These are phyloP conservation scores for Pachysolen tannophilus DNA, from an alignment of 805 yeast genomes.

Conservation along the genomic window DNA sequence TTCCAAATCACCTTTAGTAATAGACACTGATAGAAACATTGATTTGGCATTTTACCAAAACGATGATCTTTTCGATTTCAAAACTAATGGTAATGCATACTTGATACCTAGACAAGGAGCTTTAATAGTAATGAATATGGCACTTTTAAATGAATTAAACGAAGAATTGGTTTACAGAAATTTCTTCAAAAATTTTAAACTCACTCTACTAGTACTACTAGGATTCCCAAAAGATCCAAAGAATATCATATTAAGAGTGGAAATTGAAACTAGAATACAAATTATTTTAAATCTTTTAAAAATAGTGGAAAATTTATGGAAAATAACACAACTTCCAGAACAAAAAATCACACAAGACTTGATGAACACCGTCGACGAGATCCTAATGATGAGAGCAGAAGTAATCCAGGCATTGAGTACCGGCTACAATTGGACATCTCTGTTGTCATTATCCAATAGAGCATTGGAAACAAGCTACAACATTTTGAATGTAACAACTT, in stretches of 20 bases:
- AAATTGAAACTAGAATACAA: slow-evolving; percentile 15
- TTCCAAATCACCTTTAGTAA: no score
- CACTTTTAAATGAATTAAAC: no score
- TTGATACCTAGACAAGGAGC: no score
- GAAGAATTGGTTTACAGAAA: no score
- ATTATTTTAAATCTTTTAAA: slow-evolving; percentile 5
- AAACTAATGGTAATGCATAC: no score
- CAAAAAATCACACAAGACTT: background rate
- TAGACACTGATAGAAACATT: no score
- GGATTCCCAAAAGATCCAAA: slow-evolving; percentile 51
- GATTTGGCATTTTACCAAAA: no score
- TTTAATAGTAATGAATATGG: no score
- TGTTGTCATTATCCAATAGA: no score
- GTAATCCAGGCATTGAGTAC: background rate
- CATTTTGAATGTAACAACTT: no score
- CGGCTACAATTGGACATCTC: slow-evolving; percentile 7
- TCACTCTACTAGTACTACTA: slow-evolving; percentile 23
- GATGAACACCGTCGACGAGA: background rate
- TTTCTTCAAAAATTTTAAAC: background rate
- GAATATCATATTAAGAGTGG: slow-evolving; percentile 47
- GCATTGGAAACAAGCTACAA: background rate
- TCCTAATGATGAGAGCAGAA: slow-evolving; percentile 2
- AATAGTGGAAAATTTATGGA: background rate
- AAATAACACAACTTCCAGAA: background rate
- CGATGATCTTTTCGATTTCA: no score